Evolutionary conservation across 2,329 filamentous ascomycete genomes (phyloP), one percentile per base, ranked within the genome.

Genomic region (Fusarium clavum): DNA sequence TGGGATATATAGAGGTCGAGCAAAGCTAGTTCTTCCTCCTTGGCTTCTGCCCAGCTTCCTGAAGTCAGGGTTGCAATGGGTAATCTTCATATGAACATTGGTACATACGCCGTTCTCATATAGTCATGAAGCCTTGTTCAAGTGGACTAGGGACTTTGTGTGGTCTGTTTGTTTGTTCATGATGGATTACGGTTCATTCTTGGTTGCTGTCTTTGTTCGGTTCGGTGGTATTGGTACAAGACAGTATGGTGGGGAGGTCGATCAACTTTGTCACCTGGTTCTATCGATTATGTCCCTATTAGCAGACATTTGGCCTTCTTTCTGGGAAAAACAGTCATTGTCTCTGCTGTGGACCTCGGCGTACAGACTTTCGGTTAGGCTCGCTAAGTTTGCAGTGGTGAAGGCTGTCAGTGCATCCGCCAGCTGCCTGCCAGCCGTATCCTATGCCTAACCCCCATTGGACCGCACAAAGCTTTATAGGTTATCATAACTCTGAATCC

Each of bases 41-140:
- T 22, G 34, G 22, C 16, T 18, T 16, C 20, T 32, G 43, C 7
- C 52, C 22, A 44, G 20, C 52, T 25, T 47, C 68, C 55, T 70
- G 68, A 70, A 70, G 68, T 69, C 64, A 69, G 68, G 59, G 43
- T 29, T 25, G 34, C 29, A 45, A 45, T 58, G 22, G 29, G 14
- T 13, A 44, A 22, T 34, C 14, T 41, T 6, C 14, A 12, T n/a
- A 22, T 8, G 27, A 32, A 47, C 43, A 67, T 60, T 52, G 20
- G 25, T 44, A 57, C 12, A 14, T 34, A 32, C 55, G 22, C 34
- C 27, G 25, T 46, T 41, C 18, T 40, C 16, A 18, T 34, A 32
- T 45, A 12, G 24, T 14, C 34, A 20, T 14, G 25, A 20, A 6
- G 13, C 25, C 22, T 27, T 27, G 7, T 41, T 52, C 24, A 16